These are phyloP conservation scores for Globisporangium paroecandrum DNA, from an alignment of 352 stramenopile genomes.

Conservation along the genomic window DNA sequence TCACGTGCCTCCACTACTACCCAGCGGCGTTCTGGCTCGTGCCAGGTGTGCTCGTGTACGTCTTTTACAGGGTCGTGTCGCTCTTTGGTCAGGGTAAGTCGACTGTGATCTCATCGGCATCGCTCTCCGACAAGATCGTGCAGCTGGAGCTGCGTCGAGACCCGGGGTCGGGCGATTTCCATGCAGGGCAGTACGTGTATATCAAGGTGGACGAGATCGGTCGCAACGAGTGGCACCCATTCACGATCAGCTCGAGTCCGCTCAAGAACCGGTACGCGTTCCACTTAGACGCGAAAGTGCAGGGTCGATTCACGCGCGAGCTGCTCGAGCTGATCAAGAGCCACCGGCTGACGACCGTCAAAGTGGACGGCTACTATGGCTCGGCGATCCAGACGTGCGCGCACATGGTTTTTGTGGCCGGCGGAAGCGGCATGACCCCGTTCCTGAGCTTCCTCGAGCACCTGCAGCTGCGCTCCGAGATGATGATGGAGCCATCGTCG, in stretches of 20 bases:
- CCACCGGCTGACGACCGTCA: slow-evolving; percentile 38
- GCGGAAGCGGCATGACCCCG: slow-evolving; percentile 69
- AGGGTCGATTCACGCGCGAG: slow-evolving; percentile 52
- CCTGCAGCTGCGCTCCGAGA: slow-evolving; percentile 32
- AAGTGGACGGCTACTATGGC: slow-evolving; percentile 74
- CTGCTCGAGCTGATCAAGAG: slow-evolving; percentile 44
- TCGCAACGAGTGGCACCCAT: slow-evolving; percentile 65
- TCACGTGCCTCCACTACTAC: slow-evolving; percentile 70
- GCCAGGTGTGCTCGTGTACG: slow-evolving; percentile 47
- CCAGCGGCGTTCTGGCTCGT: slow-evolving; percentile 55
- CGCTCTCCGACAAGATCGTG: slow-evolving; percentile 42
- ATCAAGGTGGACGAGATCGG: slow-evolving; percentile 54
- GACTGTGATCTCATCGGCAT: slow-evolving; percentile 37
- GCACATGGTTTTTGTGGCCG: slow-evolving; percentile 70
- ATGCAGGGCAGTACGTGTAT: slow-evolving; percentile 70
- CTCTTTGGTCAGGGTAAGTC: slow-evolving; percentile 35
- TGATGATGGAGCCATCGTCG: slow-evolving; percentile 8
- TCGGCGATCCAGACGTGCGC: slow-evolving; percentile 35
- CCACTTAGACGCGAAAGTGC: slow-evolving; percentile 54
- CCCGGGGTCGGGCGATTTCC: slow-evolving; percentile 28
- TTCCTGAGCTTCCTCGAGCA: slow-evolving; percentile 68
- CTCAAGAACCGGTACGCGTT: slow-evolving; percentile 40
- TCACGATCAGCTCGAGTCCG: slow-evolving; percentile 70
- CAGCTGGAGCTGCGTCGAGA: slow-evolving; percentile 55
- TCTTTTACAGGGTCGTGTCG: slow-evolving; percentile 59